Base-by-base conservation (phyloP, 164 flowering plant genomes). In the Aristolochia fimbriata region DNA sequence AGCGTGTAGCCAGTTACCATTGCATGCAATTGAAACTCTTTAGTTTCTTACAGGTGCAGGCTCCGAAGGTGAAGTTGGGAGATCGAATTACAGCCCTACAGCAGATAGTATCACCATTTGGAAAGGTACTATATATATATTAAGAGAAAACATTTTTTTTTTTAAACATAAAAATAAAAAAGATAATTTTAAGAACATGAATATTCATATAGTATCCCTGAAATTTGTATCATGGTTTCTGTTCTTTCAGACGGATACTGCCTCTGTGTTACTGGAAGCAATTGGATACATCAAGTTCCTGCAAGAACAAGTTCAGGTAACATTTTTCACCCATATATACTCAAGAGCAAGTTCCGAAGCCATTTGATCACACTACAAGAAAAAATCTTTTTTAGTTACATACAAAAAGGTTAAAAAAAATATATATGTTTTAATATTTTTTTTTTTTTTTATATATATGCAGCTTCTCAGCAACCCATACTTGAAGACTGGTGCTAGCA, bases 51-150 rank as follows among this genome's bases (percentile, higher is more conserved):
- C 45, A 72, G 81, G 59, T 70, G 37, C 82, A 77, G 52, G 79
- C 64, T 62, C 83, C 89, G 11, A 86, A 82, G 71, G 84, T 71
- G 53, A 86, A 86, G 78, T 46, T 81, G 15, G 76, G 64, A 25
- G 93, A 86, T 25, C 81, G 69, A 62, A 78, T 86, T 62, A 75
- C 83, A 54, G 79, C 84, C 20, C 86, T 86, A 51, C 93, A 86
- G 70, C 89, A 86, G 74, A 82, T 86, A 59, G 93, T 86, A 33
- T 82, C 87, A 19, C 93, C 93, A 21, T 86, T 82, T 53, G 93
- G 93, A 64, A 84, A 83, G 93, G 93, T 86, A 65, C n/a, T n/a
- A n/a, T n/a, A n/a, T n/a, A n/a, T n/a, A n/a, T n/a, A n/a, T n/a
- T n/a, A 41, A 56, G 21, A 51, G 14, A 21, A 20, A 51, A 51